Conservation (phyloP, 2,329 filamentous ascomycete species). For the Hymenoscyphus occultus region DNA sequence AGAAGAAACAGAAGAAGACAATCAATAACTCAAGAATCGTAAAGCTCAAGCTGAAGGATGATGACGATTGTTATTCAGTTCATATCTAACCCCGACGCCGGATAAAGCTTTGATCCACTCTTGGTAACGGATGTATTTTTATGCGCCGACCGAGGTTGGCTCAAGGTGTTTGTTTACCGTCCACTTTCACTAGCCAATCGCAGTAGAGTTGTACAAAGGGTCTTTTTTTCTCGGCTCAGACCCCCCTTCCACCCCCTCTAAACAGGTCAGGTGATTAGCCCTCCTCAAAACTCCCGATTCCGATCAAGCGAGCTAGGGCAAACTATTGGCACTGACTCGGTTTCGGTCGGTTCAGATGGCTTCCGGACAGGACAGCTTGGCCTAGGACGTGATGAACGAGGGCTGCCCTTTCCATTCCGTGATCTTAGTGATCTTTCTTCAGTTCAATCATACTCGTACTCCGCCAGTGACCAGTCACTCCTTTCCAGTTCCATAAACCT, state of each 20-base stretch:
- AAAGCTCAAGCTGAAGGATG: neutral
- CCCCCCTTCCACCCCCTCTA: neutral
- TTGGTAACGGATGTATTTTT: slow-evolving; percentile 15
- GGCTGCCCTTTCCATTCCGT: neutral
- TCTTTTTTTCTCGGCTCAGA: too few relatives aligned
- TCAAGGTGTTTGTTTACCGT: neutral
- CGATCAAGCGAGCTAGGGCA: neutral
- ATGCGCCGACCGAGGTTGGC: slow-evolving; percentile 11
- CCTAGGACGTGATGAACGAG: neutral
- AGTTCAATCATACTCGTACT: neutral
- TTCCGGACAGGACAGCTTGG: neutral
- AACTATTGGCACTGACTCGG: neutral
- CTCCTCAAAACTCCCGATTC: neutral
- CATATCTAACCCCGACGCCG: slow-evolving; percentile 6
- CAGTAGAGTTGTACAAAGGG: neutral
- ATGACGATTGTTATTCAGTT: slow-evolving; percentile 7
- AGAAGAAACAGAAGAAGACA: slow-evolving; percentile 5
- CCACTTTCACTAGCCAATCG: neutral
- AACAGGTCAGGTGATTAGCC: neutral
- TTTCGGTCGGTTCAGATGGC: neutral
- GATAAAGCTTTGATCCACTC: neutral
- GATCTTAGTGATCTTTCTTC: neutral
- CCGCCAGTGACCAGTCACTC: too few relatives aligned
- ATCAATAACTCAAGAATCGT: neutral
- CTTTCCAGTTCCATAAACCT: neutral